Conservation (phyloP, 1,284 basidiomycete species). For the Microbotryum saponariae region DNA sequence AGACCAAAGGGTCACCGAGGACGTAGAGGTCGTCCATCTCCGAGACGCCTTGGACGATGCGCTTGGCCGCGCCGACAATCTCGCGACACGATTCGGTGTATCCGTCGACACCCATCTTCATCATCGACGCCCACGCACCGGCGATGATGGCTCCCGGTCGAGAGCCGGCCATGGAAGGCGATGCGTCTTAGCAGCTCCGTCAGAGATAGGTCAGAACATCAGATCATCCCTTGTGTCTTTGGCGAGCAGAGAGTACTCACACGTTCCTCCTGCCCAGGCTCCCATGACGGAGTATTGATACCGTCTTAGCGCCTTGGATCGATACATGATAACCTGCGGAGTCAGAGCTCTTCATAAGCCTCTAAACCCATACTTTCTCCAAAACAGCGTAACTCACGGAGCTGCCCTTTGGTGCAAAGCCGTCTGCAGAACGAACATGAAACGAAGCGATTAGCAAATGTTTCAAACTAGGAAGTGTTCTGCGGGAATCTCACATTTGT, state of each 20-base stretch:
- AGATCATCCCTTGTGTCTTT: background rate
- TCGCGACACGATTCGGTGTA: slow-evolving; percentile 79
- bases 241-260: slow-evolving; percentile 36
- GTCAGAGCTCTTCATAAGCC: too few species aligned
- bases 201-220: slow-evolving; percentile 38
- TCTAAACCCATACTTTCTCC: too few species aligned
- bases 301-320: slow-evolving; percentile 49
- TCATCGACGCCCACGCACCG: slow-evolving; percentile 92
- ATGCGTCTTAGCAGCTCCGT: slow-evolving; percentile 62
- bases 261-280: slow-evolving; percentile 58
- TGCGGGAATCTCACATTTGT: slow-evolving; percentile 54
- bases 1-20: slow-evolving; percentile 79
- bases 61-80: slow-evolving; percentile 68
- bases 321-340: slow-evolving; percentile 68
- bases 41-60: slow-evolving; percentile 52
- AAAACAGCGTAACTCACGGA: slow-evolving; percentile 46
- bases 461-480: background rate
- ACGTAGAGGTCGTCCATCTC: slow-evolving; percentile 58
- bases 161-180: slow-evolving; percentile 79
- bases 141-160: slow-evolving; percentile 86
- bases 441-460: background rate
- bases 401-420: slow-evolving; percentile 55
- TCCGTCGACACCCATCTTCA: slow-evolving; percentile 82
- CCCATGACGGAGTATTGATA: slow-evolving; percentile 80
- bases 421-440: slow-evolving; percentile 50